Evolutionary conservation across 495 filamentous ascomycete genomes (phyloP), one percentile per base, ranked within the genome.

Genomic region (Chaetomidium leptoderma): DNA sequence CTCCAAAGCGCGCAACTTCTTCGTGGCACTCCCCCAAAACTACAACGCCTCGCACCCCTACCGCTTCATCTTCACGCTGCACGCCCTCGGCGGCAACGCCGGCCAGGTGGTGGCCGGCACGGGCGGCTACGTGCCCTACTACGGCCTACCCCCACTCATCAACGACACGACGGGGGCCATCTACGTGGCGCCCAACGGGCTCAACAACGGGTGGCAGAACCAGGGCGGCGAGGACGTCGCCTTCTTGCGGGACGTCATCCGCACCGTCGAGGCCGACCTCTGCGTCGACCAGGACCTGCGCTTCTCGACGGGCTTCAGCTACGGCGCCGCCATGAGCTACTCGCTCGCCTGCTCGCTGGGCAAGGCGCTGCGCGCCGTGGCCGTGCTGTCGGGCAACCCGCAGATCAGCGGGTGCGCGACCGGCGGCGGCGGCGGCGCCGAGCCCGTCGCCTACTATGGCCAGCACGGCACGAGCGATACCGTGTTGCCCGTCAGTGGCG

Each of bases 311-410:
- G 76, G 76, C 26, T 79, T 75, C 63, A 74, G 70, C 58, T 79
- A 72, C 61, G 76, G 76, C 21, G 76, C 60, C 24, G 70, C 70
- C 37, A 78, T 79, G 76, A 72, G 68, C n/a, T 78, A 74, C 55
- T 56, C 70, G 2, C 63, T 79, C 29, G 75, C 76, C 17, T 79
- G 75, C 55, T 60, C 71, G 2, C 70, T 70, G 0, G 65, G 66
- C 1, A 65, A 70, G 23, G 66, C 69, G 29, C 70, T 77, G 59
- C 70, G 70, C 32, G 76, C 72, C 23, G 74, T 79, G 10, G 72
- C 72, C 29, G 72, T 63, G 1, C 59, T 78, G 44, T 76, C 72
- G 7, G 76, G 61, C 6, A 60, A 63, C 40, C 57, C 61, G 6
- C 53, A 62, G 50, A 67, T 77, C 44, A 75, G 72, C 53, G 75